Evolutionary conservation across 108 stramenopile genomes (phyloP).

Genomic region (Fragilaria crotonensis): DNA sequence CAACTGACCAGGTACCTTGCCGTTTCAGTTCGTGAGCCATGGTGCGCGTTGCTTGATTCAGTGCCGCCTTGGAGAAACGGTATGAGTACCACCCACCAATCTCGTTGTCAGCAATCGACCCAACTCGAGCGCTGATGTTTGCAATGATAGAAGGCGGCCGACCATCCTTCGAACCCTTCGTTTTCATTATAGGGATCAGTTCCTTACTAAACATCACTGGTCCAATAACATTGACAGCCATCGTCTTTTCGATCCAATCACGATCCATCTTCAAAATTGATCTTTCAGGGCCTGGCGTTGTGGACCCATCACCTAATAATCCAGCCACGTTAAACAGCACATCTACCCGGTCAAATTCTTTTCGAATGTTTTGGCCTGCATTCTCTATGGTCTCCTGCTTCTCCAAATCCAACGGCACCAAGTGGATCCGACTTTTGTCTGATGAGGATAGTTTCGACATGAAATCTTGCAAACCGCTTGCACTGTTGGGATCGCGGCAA

Average conservation of each 20-base stretch:
- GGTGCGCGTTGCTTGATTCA: conserved; percentile 83
- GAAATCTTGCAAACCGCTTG: conserved; percentile 22
- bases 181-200: conserved; percentile 56
- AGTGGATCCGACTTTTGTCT: conserved; percentile 17
- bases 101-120: conserved; percentile 83
- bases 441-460: conserved; percentile 8
- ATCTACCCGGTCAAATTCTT: conserved; percentile 53
- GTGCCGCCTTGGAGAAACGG: conserved; percentile 81
- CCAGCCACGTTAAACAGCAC: conserved; percentile 75
- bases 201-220: conserved; percentile 69
- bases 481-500: conserved; percentile 48
- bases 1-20: conserved; percentile 53
- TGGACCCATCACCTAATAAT: conserved; percentile 55
- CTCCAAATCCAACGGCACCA: conserved; percentile 60
- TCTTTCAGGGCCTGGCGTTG: conserved; percentile 76
- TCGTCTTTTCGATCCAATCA: conserved; percentile 69
- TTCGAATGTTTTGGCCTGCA: conserved; percentile 26
- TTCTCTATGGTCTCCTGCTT: conserved; percentile 49
- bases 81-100: conserved; percentile 93
- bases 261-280: conserved; percentile 56
- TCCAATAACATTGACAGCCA: conserved; percentile 70
- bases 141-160: conserved; percentile 55
- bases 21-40: conserved; percentile 73
- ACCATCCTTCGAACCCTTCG: conserved; percentile 12
- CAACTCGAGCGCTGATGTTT: conserved; percentile 86